These are phyloP conservation scores for Aspergillus indologenus DNA, from an alignment of 495 filamentous ascomycete genomes.

Conservation along the genomic window DNA sequence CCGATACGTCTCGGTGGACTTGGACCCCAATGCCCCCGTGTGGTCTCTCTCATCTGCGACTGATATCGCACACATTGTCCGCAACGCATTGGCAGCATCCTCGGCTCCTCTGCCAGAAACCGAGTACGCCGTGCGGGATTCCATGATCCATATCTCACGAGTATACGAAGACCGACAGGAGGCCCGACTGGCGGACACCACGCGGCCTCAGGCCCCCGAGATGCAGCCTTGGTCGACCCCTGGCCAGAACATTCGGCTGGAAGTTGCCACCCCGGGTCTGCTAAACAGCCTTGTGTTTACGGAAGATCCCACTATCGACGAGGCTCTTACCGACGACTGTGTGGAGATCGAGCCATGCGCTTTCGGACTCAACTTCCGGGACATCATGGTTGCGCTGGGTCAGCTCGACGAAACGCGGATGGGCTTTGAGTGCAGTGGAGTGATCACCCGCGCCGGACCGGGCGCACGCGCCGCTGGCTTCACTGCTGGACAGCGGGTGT, in stretches of 20 bases:
- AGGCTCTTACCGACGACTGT: not conserved
- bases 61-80: not conserved
- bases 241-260: constrained; percentile 19
- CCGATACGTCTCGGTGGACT: constrained; percentile 17
- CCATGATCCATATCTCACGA: constrained; percentile 28
- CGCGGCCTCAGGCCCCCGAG: too few relatives aligned
- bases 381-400: constrained; percentile 40
- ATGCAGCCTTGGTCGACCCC: constrained; percentile 1
- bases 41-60: not conserved
- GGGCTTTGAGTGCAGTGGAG: constrained; percentile 43
- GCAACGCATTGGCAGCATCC: too few relatives aligned
- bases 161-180: constrained; percentile 14
- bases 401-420: constrained; percentile 29
- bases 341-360: constrained; percentile 28
- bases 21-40: constrained; percentile 16
- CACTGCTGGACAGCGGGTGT: constrained; percentile 43
- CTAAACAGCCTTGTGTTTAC: constrained; percentile 18
- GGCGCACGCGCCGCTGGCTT: constrained; percentile 21
- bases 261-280: constrained; percentile 22
- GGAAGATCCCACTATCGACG: not conserved
- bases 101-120: not conserved
- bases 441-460: constrained; percentile 29
- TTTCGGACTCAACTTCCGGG: constrained; percentile 44
- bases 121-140: constrained; percentile 30
- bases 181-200: constrained; percentile 1